Evolutionary conservation across 1,139 yeast species (phyloP), one percentile per base, ranked within the genome.

Genomic region (Williopsis jadinii): DNA sequence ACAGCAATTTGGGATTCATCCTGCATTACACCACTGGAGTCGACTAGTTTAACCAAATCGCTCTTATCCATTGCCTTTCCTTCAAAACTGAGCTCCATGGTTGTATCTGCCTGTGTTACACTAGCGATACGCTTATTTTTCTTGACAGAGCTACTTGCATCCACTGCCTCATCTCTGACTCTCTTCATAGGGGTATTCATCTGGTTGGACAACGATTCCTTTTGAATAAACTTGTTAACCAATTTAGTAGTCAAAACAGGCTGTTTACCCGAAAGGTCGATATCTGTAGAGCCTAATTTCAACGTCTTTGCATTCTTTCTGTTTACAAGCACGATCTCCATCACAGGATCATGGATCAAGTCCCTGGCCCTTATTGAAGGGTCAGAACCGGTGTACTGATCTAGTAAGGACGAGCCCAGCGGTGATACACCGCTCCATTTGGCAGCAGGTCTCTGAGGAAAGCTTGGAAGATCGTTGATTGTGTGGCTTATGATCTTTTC

Each of bases 51-150:
- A 36, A 64, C 63, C 14, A 64, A 49, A 49, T 66, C 71, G 43
- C 63, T 63, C 41, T 59, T 60, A 48, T 65, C 66, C 59, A 66
- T 53, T 3, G 70, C 71, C 43, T 66, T 66, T 9, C 71, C 71
- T 47, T 66, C 71, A 42, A 66, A 66, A 50, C 69, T 64, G 38
- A 66, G 44, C 27, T 66, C 71, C 57, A 55, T 55, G 1, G 56
- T 52, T 3, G 55, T 47, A 19, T 51, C 53, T 5, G 35, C 41
- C 36, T 51, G 50, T 4, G 49, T 10, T 15, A 48, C 55, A 13
- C 32, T 28, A 3, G 36, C 32, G 41, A 48, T 44, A 34, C 57
- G 46, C 41, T 44, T 53, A 36, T 55, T 55, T 35, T 55, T 55
- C 46, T 55, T 55, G n/a, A 52, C 28, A 0, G 58, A 54, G n/a